Evolutionary conservation across 495 filamentous ascomycete genomes (phyloP), one percentile per base, ranked within the genome.

Genomic region (Hypoxylon fuscum): DNA sequence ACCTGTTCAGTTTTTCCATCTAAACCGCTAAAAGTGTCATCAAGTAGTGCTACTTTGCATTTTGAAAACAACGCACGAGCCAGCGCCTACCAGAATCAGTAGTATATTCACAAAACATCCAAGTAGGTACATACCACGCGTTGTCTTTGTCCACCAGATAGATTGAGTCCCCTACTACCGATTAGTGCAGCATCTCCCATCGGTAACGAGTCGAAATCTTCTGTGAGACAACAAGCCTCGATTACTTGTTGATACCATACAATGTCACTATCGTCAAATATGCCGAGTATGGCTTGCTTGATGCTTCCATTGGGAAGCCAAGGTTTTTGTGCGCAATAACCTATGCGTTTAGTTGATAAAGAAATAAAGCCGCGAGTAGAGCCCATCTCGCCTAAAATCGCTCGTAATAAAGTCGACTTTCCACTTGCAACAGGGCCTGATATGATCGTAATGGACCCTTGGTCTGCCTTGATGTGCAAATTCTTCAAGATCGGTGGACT

Each of bases 91-190:
- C 47, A 3, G 17, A 12, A 12, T 31, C 27, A 34, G 2, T 34
- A 34, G 2, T 34, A 12, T n/a, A n/a, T n/a, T 34, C 31, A 5
- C 31, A 34, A 34, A 10, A 3, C 9, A 6, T 17, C 35, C 34
- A 14, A 32, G 14, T 20, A 11, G 15, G 48, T 27, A 25, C 75
- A 38, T 72, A 79, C 77, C 18, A 89, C 42, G 32, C 88, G 81
- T 52, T 88, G 85, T 51, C 83, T 84, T 64, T 89, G 87, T 0
- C 87, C 88, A 7, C 88, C 88, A n/a, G 83, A 86, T 0, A 90
- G 75, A 0, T 83, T 87, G 42, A 86, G 81, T 10, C 88, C 88
- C 66, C 83, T 80, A 59, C 85, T 83, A 9, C 88, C 88, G 37
- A 89, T 77, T 32, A 84, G 76, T 0, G 85, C 86, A 35, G 78